Conservation (phyloP, 2,329 filamentous ascomycete species). For the Apiospora saccharicola region DNA sequence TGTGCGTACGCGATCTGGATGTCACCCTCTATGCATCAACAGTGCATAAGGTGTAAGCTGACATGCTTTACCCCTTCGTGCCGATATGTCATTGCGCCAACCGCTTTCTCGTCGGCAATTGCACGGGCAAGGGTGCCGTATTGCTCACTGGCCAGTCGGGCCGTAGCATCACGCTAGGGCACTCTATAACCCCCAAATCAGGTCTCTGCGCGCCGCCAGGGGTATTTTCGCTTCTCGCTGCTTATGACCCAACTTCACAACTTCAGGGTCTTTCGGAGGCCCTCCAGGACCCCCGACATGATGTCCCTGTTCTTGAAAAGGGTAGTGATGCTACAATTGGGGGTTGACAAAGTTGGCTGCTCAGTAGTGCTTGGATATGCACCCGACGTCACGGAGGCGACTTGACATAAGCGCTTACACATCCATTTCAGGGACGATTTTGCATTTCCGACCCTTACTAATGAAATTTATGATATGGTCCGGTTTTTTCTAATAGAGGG, state of each 20-base stretch:
- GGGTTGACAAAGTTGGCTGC: no score
- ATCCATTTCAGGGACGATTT: neutral
- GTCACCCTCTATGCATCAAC: neutral
- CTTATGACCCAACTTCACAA: neutral
- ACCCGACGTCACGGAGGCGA: neutral
- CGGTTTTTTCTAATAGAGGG: neutral
- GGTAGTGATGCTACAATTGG: neutral
- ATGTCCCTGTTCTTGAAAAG: neutral
- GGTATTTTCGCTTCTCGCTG: neutral
- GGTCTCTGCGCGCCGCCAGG: no score
- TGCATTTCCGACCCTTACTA: neutral
- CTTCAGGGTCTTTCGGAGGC: neutral
- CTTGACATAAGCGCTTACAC: conserved; percentile 7
- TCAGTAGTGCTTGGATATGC: neutral
- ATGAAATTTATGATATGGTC: neutral
- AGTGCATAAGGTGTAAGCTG: neutral
- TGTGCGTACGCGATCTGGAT: neutral
- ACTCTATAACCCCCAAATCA: no score
- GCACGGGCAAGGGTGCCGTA: neutral
- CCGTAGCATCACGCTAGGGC: neutral
- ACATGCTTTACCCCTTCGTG: neutral
- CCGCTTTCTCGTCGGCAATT: neutral
- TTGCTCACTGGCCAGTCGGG: neutral
- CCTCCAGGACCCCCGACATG: neutral
- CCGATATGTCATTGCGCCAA: neutral